Evolutionary conservation across 2,329 filamentous ascomycete species (phyloP), one percentile per base, ranked within the genome.

Genomic region (Dothideomycetidae sp.): DNA sequence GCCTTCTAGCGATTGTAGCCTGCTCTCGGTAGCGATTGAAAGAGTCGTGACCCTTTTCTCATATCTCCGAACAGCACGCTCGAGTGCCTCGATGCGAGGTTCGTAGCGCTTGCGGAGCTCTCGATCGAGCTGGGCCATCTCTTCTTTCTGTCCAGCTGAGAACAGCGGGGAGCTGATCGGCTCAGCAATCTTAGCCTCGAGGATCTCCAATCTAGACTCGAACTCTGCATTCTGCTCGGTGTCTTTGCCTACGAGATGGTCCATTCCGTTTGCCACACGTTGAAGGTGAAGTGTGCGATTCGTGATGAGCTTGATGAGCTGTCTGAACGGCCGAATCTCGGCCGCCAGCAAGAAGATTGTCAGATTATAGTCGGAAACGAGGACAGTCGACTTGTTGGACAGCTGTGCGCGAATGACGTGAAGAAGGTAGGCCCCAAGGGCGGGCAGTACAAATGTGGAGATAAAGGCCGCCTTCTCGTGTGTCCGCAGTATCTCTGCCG

Each of bases 321-420:
- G 86, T 1, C 81, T 74, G 33, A 85, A 63, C 0, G 88, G 88
- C 3, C 82, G 77, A 17, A 94, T 65, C 58, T 96, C 88, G 3
- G 88, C 81, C 1, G 81, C 82, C 12, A 93, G 68, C 2, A 93
- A 65, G 56, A 94, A 96, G 36, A 96, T 82, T 10, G 79, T 85
- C 38, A 96, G 67, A 56, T 94, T 94, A 60, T 88, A 92, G 56
- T 93, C 82, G 3, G 84, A 93, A 5, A 96, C 78, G 9, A 96
- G 65, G 1, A 82, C 82, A 54, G 92, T 85, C 0, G 84, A 85
- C 0, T 81, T 82, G 2, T 81, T 70, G 15, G 81, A 86, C 12
- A 96, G 71, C 49, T 88, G 83, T 5, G 70, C 71, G 35, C 88
- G 75, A 41, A 94, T 81, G 13, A 73, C 64, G 53, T 94, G 86